phyloP scores from a whole-genome alignment of 2,329 filamentous ascomycete genomes.

The Colletotrichum sp. region DNA sequence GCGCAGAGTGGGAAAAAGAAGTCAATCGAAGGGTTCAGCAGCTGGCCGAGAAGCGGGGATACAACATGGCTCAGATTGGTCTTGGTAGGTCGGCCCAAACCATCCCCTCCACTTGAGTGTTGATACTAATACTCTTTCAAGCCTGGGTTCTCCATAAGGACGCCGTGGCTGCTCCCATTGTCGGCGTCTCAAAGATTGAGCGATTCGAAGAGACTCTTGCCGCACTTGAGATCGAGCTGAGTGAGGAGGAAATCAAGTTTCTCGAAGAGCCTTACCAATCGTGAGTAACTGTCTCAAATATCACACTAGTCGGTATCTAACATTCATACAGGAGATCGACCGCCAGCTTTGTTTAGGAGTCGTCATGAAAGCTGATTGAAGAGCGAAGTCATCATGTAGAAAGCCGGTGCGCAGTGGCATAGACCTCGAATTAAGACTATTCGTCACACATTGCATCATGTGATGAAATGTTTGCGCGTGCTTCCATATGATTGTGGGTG shows the following conservation, averaged over 20 bases:
- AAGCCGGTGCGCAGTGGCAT: not conserved
- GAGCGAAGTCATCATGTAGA: not conserved
- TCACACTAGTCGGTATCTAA: not conserved
- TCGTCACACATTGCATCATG: not conserved
- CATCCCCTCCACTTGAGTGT: not conserved
- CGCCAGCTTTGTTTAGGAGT: not conserved
- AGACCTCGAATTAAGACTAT: not conserved
- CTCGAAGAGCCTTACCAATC: not conserved
- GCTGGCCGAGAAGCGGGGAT: not conserved
- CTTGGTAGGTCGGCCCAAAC: not conserved
- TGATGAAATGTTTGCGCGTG: accelerated
- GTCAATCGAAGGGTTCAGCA: not conserved
- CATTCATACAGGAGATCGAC: not conserved
- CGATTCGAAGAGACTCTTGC: not conserved
- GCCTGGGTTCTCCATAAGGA: not conserved
- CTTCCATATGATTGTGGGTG: not conserved
- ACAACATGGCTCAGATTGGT: not conserved
- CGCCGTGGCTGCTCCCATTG: not conserved
- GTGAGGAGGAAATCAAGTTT: not conserved
- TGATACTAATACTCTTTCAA: not conserved
- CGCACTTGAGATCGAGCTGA: not conserved
- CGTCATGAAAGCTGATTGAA: not conserved
- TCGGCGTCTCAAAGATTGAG: not conserved
- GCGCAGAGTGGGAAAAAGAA: not conserved
- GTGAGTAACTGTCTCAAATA: not conserved